phyloP scores from a whole-genome alignment of 352 stramenopile species.

The Phytophthora fragariae region DNA sequence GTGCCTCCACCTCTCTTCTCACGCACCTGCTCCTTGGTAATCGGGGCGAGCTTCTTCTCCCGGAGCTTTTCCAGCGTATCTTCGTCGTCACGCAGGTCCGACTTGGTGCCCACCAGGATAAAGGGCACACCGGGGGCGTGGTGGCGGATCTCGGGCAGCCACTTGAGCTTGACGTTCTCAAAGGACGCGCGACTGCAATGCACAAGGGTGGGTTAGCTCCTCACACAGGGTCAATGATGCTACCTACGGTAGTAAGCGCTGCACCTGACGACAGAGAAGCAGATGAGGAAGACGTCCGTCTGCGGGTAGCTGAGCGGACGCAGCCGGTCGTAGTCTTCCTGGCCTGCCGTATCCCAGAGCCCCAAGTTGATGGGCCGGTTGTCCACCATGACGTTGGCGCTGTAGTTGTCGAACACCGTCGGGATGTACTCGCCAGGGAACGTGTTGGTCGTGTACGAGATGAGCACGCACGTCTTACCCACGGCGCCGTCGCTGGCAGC shows the following conservation, averaged over 20 bases:
- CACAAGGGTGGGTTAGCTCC: neutral
- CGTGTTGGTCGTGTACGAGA: constrained; percentile 97
- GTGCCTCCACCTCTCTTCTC: neutral
- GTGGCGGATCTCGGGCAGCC: constrained; percentile 91
- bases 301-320: constrained; percentile 96
- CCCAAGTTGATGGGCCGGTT: constrained; percentile 96
- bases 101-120: constrained; percentile 96
- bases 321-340: constrained; percentile 97
- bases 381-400: constrained; percentile 94
- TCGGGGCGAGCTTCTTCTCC: constrained; percentile 86
- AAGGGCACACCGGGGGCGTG: constrained; percentile 92
- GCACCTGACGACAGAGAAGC: constrained; percentile 94
- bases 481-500: constrained; percentile 93
- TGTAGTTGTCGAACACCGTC: constrained; percentile 96
- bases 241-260: neutral
- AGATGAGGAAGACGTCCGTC: constrained; percentile 97
- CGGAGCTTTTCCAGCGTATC: constrained; percentile 90
- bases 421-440: constrained; percentile 98
- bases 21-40: constrained; percentile 73
- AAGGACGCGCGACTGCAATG: constrained; percentile 87
- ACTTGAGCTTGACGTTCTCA: constrained; percentile 97
- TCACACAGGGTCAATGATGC: neutral
- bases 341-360: constrained; percentile 97
- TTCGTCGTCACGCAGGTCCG: constrained; percentile 92
- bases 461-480: constrained; percentile 97